Base-by-base conservation (phyloP, 2,329 filamentous ascomycete species). In the Raffaelea albimanens region DNA sequence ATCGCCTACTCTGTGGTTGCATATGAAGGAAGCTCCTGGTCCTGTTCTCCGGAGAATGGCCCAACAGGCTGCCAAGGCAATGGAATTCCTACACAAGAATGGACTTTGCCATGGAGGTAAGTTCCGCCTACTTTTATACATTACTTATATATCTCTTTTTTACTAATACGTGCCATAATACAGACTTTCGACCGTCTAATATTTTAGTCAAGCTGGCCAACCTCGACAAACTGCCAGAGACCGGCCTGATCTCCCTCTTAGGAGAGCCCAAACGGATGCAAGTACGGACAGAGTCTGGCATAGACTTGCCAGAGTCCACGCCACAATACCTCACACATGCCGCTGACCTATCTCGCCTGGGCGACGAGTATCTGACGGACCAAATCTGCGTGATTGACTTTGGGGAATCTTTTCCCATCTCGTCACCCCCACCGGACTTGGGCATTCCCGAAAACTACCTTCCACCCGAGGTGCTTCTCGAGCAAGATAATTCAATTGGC, bases 101-200 rank as follows among this genome's bases (percentile, higher is more conserved):
- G 50, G 47, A 13, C 25, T 49, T n/a, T 52, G 50, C 36, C 50
- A 52, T 25, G 50, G 47, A 40, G 50, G 50, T 52, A 39, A 20
- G 22, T 48, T 31, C 16, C 23, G 29, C 9, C 25, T 31, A 11
- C 10, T 49, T 14, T 23, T 18, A 19, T 18, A 39, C 8, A 14
- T 13, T 19, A 11, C 8, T 8, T 19, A 10, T 19, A 41, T 10
- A 10, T 41, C 18, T 41, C n/a, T 41, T 21, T 14, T 41, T 11
- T 20, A 21, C 14, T 13, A 40, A 40, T 9, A 9, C 40, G 10
- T 39, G 36, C 19, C 19, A 20, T 40, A 11, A 31, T 29, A 14
- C 20, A 50, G 50, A 52, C 36, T 46, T 52, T 20, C 47, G 47
- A 45, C 47, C 50, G 14, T 44, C 43, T 33, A 52, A 52, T 34